phyloP scores from a whole-genome alignment of 2,329 filamentous ascomycete genomes.

The Alternaria consortialis region DNA sequence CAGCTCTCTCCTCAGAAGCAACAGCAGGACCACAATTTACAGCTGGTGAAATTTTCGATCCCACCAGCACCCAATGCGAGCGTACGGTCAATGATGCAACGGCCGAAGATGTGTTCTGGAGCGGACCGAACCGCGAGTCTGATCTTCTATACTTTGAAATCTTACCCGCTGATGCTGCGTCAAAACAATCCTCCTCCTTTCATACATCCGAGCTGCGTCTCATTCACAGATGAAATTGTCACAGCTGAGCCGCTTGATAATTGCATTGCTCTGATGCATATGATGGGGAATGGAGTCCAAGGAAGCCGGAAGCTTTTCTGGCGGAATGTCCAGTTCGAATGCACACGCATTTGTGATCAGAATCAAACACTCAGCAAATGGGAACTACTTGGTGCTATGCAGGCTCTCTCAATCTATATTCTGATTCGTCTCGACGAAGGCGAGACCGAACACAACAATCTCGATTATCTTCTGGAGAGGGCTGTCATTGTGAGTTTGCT shows the following conservation, averaged over 20 bases:
- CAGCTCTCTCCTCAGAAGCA: neutral
- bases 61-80: slow-evolving; percentile 28
- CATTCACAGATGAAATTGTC: slow-evolving; percentile 26
- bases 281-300: slow-evolving; percentile 47
- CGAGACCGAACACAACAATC: slow-evolving; percentile 55
- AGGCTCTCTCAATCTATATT: slow-evolving; percentile 57
- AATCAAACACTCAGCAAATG: slow-evolving; percentile 43
- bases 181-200: slow-evolving; percentile 55
- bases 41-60: slow-evolving; percentile 20
- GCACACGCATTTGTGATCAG: slow-evolving; percentile 39
- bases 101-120: slow-evolving; percentile 35
- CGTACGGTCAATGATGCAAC: slow-evolving; percentile 39
- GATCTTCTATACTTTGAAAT: slow-evolving; percentile 54
- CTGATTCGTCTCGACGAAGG: slow-evolving; percentile 56
- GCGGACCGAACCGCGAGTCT: slow-evolving; percentile 49
- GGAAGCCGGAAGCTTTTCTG: slow-evolving; percentile 56
- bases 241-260: slow-evolving; percentile 53
- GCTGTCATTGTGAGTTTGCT: neutral
- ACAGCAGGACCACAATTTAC: neutral
- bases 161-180: slow-evolving; percentile 55
- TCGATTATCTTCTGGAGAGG: slow-evolving; percentile 40
- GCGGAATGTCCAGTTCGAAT: slow-evolving; percentile 56
- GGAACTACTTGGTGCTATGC: slow-evolving; percentile 55
- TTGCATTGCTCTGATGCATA: slow-evolving; percentile 55
- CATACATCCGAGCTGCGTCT: slow-evolving; percentile 50